Base-by-base conservation (phyloP, 257 asterid species). In the Scutellaria minor region DNA sequence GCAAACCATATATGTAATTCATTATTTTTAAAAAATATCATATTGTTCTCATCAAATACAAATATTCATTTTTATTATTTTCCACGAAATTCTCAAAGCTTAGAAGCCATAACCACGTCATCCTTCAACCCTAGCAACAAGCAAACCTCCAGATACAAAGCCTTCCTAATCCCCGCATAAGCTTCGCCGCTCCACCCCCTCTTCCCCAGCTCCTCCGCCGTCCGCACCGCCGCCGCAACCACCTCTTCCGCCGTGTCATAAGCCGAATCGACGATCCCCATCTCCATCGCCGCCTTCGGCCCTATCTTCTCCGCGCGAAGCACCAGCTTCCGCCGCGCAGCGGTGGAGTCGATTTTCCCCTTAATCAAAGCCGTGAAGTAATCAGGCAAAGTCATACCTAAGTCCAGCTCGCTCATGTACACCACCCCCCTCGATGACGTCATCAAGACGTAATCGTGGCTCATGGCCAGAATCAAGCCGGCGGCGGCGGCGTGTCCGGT, bases 401-500 rank as follows among this genome's bases (percentile, higher is more conserved):
- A 72, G 53, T 92, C 96, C 71, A 92, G 83, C 81, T 92, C 97
- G 65, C 96, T 92, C 96, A 92, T 85, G 80, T 92, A 92, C 80
- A 89, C 18, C 68, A 92, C 90, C 1, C 85, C 83, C 66, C 77
- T 85, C 60, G 84, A 81, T 6, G 88, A 73, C 71, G 87, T 84
- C 98, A 92, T 92, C 41, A 78, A 42, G 12, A 85, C 73, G 54
- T 92, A 92, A 48, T 92, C 98, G 67, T 92, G 96, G 75, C 86
- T 68, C 84, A 88, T 68, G n/a, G 96, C 96, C 5, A 92, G 59
- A 61, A 85, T 45, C 74, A 92, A 11, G 20, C 97, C 97, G 12
- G 96, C 91, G 24, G 93, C 97, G 11, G 96, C 93, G 1, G 97
- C 97, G 73, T 92, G 97, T 1, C 97, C 96, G 13, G 88, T 86